These are phyloP conservation scores for Diaporthe eres DNA, from an alignment of 2,329 filamentous ascomycete species.

Conservation along the genomic window DNA sequence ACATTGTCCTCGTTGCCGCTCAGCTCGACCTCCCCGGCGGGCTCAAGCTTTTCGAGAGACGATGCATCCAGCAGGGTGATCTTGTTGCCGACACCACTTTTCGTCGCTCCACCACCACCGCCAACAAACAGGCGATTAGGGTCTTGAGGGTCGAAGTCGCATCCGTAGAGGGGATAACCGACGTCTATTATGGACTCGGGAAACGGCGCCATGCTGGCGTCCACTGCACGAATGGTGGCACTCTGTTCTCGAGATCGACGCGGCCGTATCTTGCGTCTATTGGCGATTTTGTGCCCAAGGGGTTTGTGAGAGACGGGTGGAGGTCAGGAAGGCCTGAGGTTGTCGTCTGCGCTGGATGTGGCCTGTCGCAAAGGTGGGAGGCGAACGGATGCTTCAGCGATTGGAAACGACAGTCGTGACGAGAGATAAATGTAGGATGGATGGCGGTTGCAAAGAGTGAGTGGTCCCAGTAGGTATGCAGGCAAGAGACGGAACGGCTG, in stretches of 20 bases:
- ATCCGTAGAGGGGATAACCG: slow-evolving; percentile 87
- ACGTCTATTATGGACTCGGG: slow-evolving; percentile 75
- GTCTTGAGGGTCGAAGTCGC: slow-evolving; percentile 89
- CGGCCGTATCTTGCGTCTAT: not conserved
- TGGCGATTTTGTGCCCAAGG: not conserved
- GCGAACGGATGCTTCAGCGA: not conserved
- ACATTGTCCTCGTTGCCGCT: slow-evolving; percentile 91
- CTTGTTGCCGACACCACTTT: slow-evolving; percentile 87
- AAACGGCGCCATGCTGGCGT: slow-evolving; percentile 51
- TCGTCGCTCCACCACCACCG: slow-evolving; percentile 87
- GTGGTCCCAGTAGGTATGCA: not conserved
- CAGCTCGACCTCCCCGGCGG: slow-evolving; percentile 81
- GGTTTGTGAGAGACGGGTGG: not conserved
- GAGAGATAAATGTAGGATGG: not conserved
- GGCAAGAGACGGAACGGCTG: not conserved
- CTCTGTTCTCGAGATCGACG: not conserved
- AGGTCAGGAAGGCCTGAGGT: not conserved
- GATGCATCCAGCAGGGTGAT: slow-evolving; percentile 84
- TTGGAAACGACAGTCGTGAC: not conserved
- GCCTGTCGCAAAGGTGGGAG: slow-evolving; percentile 1
- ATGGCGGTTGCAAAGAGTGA: not conserved
- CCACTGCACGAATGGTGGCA: not conserved
- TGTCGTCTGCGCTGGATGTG: slow-evolving; percentile 1
- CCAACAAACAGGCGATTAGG: slow-evolving; percentile 83
- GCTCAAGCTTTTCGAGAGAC: slow-evolving; percentile 72